phyloP scores from a whole-genome alignment of 2,329 filamentous ascomycete genomes.

The Clonostachys rhizophaga region DNA sequence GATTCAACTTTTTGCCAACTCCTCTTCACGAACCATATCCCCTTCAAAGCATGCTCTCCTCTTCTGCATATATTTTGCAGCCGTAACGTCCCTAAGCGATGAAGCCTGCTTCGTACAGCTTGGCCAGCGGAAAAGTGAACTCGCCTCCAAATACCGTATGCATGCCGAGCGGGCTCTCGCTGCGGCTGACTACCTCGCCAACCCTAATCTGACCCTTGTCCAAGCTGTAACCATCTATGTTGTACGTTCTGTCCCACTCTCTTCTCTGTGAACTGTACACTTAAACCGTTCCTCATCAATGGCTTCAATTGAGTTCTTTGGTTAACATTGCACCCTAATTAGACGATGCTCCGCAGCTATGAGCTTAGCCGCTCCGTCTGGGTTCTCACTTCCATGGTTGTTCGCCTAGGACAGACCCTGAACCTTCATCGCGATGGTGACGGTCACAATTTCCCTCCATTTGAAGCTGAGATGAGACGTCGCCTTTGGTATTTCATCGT shows the following conservation, averaged over 20 bases:
- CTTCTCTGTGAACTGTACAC: neutral
- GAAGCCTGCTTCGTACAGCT: slow-evolving; percentile 21
- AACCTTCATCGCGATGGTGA: slow-evolving; percentile 36
- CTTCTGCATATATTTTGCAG: slow-evolving; percentile 37
- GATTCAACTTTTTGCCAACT: slow-evolving; percentile 16
- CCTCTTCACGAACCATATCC: slow-evolving; percentile 5
- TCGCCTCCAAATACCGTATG: slow-evolving; percentile 21
- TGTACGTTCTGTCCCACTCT: slow-evolving; percentile 8
- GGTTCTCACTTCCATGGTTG: slow-evolving; percentile 31
- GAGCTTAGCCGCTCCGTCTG: slow-evolving; percentile 31
- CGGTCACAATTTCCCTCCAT: slow-evolving; percentile 31
- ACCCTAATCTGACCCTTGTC: slow-evolving; percentile 27
- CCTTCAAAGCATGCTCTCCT: slow-evolving; percentile 25
- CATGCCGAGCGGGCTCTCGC: slow-evolving; percentile 30
- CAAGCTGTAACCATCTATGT: slow-evolving; percentile 36
- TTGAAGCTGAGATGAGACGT: slow-evolving; percentile 54
- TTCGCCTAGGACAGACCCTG: slow-evolving; percentile 36
- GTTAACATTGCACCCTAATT: neutral
- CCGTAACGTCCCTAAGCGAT: slow-evolving; percentile 24
- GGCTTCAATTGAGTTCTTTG: neutral
- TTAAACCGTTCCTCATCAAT: neutral
- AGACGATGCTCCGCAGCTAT: slow-evolving; percentile 30
- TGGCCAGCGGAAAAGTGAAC: slow-evolving; percentile 22
- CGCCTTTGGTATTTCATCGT: slow-evolving; percentile 61
- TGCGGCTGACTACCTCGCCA: slow-evolving; percentile 36